These are phyloP conservation scores for Pichia sp. DNA, from an alignment of 1,139 yeast genomes.

Conservation along the genomic window DNA sequence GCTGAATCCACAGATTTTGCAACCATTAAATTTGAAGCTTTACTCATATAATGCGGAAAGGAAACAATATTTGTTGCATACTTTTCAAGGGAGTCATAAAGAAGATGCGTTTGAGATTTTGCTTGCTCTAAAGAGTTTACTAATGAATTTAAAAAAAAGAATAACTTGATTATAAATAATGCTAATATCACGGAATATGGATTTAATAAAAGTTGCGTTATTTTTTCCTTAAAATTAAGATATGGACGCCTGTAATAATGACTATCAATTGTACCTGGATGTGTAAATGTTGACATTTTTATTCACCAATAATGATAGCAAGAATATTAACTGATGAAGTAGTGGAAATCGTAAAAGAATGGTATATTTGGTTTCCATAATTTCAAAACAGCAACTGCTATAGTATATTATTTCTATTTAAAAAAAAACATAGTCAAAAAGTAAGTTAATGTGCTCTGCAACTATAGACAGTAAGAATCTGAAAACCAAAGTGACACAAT, in stretches of 20 bases:
- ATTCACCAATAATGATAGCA: not conserved
- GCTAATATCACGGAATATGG: constrained; percentile 43
- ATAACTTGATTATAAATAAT: constrained; percentile 44
- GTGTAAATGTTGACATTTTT: constrained; percentile 6
- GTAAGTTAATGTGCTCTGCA: too few species aligned
- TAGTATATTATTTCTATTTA: too few species aligned
- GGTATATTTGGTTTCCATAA: too few species aligned
- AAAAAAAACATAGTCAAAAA: too few species aligned
- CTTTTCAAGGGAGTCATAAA: constrained; percentile 43
- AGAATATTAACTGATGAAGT: not conserved
- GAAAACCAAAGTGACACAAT: not conserved
- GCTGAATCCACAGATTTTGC: constrained; percentile 41
- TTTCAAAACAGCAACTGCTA: too few species aligned
- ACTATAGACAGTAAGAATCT: not conserved
- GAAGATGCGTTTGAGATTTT: constrained; percentile 31
- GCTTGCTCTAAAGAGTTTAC: constrained; percentile 34
- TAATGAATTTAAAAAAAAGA: constrained; percentile 42
- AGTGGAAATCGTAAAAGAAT: not conserved
- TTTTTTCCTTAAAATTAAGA: constrained; percentile 38
- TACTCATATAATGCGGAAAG: constrained; percentile 52
- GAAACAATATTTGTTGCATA: constrained; percentile 39
- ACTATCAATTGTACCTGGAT: constrained; percentile 7
- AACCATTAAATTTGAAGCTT: constrained; percentile 47
- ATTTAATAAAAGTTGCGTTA: constrained; percentile 57
- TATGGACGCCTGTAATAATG: constrained; percentile 30